A percentile compares a stretch with the other conserved stretches of the same genome.
Conservation (phyloP, 768 basidiomycete species). For the Amanita muscaria region DNA sequence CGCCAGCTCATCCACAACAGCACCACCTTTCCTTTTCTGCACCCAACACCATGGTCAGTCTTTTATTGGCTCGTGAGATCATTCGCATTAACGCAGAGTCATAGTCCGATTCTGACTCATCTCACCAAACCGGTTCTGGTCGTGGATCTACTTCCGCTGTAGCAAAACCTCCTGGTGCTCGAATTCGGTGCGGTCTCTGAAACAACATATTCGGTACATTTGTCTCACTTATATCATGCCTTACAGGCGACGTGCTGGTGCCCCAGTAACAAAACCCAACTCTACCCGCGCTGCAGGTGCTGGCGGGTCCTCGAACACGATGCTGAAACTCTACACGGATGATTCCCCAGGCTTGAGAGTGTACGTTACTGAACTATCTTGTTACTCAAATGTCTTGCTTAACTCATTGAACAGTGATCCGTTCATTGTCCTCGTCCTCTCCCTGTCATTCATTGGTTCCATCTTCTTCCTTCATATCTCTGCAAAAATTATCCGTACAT, state of each 20-base stretch:
- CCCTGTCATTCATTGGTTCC: conserved; percentile 93
- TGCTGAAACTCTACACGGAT: conserved; percentile 98
- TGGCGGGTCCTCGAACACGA: conserved; percentile 94
- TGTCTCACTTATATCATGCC: conserved; percentile 2
- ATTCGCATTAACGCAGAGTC: not conserved
- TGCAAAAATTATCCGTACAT: conserved; percentile 86
- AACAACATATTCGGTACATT: not conserved
- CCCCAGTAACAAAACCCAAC: conserved; percentile 66
- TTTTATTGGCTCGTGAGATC: not conserved
- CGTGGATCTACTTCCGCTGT: conserved; percentile 39
- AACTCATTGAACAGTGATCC: conserved; percentile 58
- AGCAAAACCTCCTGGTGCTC: conserved; percentile 70
- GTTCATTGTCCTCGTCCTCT: conserved; percentile 92
- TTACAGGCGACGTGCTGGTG: conserved; percentile 59
- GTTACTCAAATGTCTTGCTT: conserved; percentile 3
- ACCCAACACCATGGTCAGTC: conserved; percentile 30
- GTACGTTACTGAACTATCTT: conserved; percentile 42
- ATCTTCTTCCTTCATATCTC: conserved; percentile 99
- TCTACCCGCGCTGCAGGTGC: conserved; percentile 88
- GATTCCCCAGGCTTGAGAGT: conserved; percentile 96
- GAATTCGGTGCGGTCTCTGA: conserved; percentile 58
- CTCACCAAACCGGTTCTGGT: conserved; percentile 32
- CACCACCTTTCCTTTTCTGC: conserved; percentile 13
- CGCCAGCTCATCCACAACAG: conserved; percentile 25
- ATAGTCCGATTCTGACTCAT: conserved; percentile 77